phyloP scores from a whole-genome alignment of 805 yeast genomes.

The Candida caryicola region DNA sequence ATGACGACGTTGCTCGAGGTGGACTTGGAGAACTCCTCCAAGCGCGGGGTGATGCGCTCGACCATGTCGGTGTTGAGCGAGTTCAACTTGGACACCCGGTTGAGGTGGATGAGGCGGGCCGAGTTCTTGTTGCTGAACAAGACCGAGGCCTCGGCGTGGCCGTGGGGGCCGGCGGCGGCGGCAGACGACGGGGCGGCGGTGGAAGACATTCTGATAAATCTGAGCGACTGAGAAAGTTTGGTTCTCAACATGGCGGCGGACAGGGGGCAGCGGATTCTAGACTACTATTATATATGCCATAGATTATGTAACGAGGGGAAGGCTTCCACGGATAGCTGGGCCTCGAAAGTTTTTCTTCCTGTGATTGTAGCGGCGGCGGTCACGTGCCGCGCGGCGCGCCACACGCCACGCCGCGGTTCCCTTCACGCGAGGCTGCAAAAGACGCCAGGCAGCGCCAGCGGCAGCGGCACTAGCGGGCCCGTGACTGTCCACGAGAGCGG shows the following conservation, averaged over 20 bases:
- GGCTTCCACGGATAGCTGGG: constrained; percentile 3
- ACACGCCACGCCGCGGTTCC: too few species aligned
- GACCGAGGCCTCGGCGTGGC: constrained; percentile 49
- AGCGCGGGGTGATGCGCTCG: constrained; percentile 63
- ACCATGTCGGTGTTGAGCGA: constrained; percentile 81
- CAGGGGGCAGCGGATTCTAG: neutral
- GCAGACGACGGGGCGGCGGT: constrained; percentile 7
- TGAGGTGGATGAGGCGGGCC: constrained; percentile 70
- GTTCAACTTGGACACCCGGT: constrained; percentile 80
- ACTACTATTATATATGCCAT: neutral
- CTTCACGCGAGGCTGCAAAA: too few species aligned
- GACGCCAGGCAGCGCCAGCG: too few species aligned
- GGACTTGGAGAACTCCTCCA: constrained; percentile 73
- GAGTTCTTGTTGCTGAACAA: constrained; percentile 59
- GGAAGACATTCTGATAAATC: constrained; percentile 18
- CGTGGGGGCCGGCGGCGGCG: constrained; percentile 8
- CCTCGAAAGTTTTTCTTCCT: neutral
- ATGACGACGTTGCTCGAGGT: constrained; percentile 62
- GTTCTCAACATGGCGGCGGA: constrained; percentile 9
- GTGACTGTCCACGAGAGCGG: too few species aligned
- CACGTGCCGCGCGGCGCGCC: too few species aligned
- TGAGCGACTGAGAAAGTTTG: constrained; percentile 2
- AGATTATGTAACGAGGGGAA: neutral
- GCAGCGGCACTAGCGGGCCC: too few species aligned
- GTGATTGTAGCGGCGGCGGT: too few species aligned